phyloP scores from a whole-genome alignment of 1,284 basidiomycete genomes.

The Rhodotorula mucilaginosa region DNA sequence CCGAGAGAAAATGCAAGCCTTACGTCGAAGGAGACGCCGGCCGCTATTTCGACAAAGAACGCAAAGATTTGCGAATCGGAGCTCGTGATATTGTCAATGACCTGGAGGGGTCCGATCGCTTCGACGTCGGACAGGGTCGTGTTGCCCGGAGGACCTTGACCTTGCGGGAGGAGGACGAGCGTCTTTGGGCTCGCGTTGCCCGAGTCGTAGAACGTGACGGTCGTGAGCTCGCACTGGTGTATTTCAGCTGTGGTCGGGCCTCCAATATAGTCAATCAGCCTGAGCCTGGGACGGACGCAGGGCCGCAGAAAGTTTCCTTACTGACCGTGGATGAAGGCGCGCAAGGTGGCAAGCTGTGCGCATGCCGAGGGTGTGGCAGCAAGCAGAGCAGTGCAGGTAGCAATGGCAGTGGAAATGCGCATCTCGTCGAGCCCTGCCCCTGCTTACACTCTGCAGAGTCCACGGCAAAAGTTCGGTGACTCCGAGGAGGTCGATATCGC shows the following conservation, averaged over 20 bases:
- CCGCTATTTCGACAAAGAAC: slow-evolving; percentile 26
- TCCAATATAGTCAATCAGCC: not conserved
- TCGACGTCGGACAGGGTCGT: slow-evolving; percentile 29
- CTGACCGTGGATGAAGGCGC: slow-evolving; percentile 35
- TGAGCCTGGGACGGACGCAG: too few species aligned
- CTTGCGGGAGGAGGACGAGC: slow-evolving; percentile 33
- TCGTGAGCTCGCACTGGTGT: slow-evolving; percentile 39
- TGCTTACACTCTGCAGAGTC: too few species aligned
- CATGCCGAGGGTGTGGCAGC: slow-evolving; percentile 28
- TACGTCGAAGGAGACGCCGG: slow-evolving; percentile 35
- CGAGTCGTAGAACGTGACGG: slow-evolving; percentile 40
- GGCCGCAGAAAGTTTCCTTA: too few species aligned
- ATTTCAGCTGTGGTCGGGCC: slow-evolving; percentile 6
- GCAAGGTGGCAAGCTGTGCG: slow-evolving; percentile 15
- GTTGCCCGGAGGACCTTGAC: slow-evolving; percentile 18
- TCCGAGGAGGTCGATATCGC: too few species aligned
- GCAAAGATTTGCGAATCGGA: slow-evolving; percentile 26
- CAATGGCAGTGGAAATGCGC: slow-evolving; percentile 10
- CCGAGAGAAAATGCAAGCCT: not conserved
- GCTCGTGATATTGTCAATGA: slow-evolving; percentile 31
- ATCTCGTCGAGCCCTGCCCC: not conserved
- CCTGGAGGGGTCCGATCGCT: slow-evolving; percentile 26
- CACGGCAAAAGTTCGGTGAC: too few species aligned
- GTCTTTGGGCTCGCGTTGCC: slow-evolving; percentile 28
- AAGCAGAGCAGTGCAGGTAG: slow-evolving; percentile 10